Percentiles rank a stretch among this genome's conserved stretches.
Evolutionary conservation across 352 stramenopile species (phyloP).

Genomic region (Globisporangium middletonii): DNA sequence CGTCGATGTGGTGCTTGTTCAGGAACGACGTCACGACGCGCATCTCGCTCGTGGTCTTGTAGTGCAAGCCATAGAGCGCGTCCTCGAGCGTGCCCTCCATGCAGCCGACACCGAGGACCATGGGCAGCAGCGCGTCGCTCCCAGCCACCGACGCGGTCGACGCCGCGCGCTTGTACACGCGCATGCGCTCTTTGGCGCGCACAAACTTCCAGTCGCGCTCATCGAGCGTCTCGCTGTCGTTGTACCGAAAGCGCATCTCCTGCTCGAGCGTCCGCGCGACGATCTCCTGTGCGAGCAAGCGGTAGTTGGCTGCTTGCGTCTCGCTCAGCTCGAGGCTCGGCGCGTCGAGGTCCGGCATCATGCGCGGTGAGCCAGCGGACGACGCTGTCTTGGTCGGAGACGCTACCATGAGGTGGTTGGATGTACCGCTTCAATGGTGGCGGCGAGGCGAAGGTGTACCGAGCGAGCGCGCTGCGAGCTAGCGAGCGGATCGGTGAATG

Average conservation of each 20-base stretch:
- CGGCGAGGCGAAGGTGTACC: no score
- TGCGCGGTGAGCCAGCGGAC: not conserved
- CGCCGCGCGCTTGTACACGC: slow-evolving; percentile 27
- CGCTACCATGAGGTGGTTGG: not conserved
- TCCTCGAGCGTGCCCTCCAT: slow-evolving; percentile 39
- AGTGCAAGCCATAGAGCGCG: slow-evolving; percentile 39
- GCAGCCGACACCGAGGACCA: slow-evolving; percentile 32
- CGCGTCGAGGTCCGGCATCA: not conserved
- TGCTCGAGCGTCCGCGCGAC: slow-evolving; percentile 38
- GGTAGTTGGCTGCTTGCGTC: slow-evolving; percentile 24
- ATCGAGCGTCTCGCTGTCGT: slow-evolving; percentile 12
- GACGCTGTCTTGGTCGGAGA: not conserved
- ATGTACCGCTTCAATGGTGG: not conserved
- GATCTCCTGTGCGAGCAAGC: slow-evolving; percentile 29
- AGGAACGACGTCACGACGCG: slow-evolving; percentile 25
- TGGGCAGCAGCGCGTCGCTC: slow-evolving; percentile 19
- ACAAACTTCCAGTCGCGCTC: slow-evolving; percentile 28
- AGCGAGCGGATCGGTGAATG: no score
- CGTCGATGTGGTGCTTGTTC: slow-evolving; percentile 35
- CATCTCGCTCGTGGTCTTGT: slow-evolving; percentile 47
- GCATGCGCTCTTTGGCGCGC: slow-evolving; percentile 26
- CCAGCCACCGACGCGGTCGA: not conserved
- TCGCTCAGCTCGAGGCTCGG: slow-evolving; percentile 18
- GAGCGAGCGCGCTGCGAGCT: no score
- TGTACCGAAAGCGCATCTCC: slow-evolving; percentile 26